Evolutionary conservation across 2,329 filamentous ascomycete species (phyloP).

Genomic region (Emergomyces pasteurianus): DNA sequence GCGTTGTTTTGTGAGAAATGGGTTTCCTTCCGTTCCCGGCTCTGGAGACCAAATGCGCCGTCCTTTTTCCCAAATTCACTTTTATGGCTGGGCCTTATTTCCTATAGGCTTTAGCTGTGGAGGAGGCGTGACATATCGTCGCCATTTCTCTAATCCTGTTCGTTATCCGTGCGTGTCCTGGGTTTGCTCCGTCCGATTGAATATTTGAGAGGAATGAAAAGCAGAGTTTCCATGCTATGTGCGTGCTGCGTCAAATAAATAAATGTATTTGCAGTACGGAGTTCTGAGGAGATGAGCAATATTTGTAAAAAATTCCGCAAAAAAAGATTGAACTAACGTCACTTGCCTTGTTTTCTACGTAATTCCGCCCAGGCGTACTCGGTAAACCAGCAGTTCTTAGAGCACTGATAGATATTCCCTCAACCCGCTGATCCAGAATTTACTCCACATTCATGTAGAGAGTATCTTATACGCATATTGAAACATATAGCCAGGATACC

Average conservation of each 20-base stretch:
- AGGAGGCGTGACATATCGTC: conserved; percentile 33
- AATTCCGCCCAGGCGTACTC: not conserved
- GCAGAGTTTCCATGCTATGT: not conserved
- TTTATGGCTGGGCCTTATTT: conserved; percentile 32
- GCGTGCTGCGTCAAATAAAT: too few relatives aligned
- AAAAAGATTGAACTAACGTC: not conserved
- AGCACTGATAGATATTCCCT: not conserved
- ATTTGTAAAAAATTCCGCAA: too few relatives aligned
- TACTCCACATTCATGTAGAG: not conserved
- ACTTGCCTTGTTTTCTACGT: not conserved
- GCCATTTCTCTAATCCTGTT: conserved; percentile 1
- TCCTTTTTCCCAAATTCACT: conserved; percentile 33
- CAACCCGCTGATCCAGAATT: not conserved
- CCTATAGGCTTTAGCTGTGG: conserved; percentile 36
- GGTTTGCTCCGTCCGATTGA: not conserved
- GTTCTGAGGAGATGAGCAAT: too few relatives aligned
- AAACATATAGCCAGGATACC: not conserved
- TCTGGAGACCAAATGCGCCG: conserved; percentile 32
- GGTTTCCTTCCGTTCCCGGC: conserved; percentile 41
- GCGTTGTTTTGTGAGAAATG: conserved; percentile 29
- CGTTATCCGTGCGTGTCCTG: not conserved
- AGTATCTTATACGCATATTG: not conserved
- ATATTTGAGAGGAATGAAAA: not conserved
- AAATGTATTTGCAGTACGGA: too few relatives aligned
- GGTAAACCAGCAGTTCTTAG: too few relatives aligned